These are phyloP conservation scores for Schoenoplectus tabernaemontani DNA, from an alignment of 202 grass and related monocot genomes.

Conservation along the genomic window DNA sequence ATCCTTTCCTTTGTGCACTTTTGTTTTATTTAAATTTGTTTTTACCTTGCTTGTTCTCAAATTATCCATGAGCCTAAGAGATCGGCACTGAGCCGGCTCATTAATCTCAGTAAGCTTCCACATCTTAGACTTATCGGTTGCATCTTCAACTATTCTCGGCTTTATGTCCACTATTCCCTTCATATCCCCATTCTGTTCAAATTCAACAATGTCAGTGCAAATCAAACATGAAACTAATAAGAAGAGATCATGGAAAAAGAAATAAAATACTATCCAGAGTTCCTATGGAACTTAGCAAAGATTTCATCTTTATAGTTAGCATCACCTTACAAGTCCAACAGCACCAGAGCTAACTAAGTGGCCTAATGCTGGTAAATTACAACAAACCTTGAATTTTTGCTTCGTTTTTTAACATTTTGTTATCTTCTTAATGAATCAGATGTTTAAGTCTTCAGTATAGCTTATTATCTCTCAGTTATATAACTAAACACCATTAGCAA, in stretches of 20 bases:
- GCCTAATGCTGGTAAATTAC: background rate
- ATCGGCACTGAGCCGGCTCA: conserved; percentile 76
- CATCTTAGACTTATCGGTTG: conserved; percentile 71
- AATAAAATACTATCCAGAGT: conserved; percentile 13
- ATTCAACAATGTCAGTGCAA: conserved; percentile 6
- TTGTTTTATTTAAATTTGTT: background rate
- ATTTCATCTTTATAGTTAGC: background rate
- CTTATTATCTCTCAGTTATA: background rate
- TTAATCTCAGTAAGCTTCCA: conserved; percentile 92
- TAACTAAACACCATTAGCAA: background rate
- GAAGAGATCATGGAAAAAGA: conserved; percentile 8
- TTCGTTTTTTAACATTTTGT: background rate
- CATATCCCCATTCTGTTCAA: conserved; percentile 71
- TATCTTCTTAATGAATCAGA: background rate
- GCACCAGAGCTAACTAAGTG: background rate
- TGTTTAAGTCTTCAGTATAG: background rate
- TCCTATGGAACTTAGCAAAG: background rate
- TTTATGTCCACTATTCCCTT: conserved; percentile 84
- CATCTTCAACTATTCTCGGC: conserved; percentile 80
- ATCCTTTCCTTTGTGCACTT: background rate
- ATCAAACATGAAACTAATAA: conserved; percentile 16
- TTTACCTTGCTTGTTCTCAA: conserved; percentile 78
- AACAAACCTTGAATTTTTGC: background rate
- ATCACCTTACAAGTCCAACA: background rate
- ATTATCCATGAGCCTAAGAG: conserved; percentile 65